Conservation (phyloP, 257 asterid species). For the Apocynum venetum region DNA sequence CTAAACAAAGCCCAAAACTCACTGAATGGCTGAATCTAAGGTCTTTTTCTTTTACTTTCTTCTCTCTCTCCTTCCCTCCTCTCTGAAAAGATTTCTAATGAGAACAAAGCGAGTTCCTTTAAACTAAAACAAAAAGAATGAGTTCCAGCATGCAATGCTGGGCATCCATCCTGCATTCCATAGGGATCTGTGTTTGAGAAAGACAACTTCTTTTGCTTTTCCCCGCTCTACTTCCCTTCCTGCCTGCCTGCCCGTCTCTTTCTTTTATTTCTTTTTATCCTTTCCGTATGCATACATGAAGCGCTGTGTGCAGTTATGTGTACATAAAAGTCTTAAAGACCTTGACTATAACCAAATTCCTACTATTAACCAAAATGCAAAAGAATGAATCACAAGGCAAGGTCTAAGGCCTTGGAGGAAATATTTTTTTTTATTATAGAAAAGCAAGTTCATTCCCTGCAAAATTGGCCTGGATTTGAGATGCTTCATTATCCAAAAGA, state of each 20-base stretch:
- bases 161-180: conserved; percentile 76
- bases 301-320: conserved; percentile 3
- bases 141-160: conserved; percentile 81
- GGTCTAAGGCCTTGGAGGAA: background rate
- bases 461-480: conserved; percentile 10
- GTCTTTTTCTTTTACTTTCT: conserved; percentile 31
- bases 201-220: conserved; percentile 85
- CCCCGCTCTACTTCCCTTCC: conserved; percentile 27
- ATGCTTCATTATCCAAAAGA: conserved; percentile 9
- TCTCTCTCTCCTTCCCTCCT: conserved; percentile 11
- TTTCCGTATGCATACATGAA: conserved; percentile 16
- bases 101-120: conserved; percentile 54
- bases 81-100: conserved; percentile 51
- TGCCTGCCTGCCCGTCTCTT: conserved; percentile 13
- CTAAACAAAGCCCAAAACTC: conserved; percentile 29
- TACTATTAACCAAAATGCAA: conserved; percentile 17
- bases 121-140: conserved; percentile 92
- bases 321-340: conserved; percentile 2
- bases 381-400: conserved; percentile 1
- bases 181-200: conserved; percentile 95
- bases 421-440: background rate
- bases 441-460: background rate
- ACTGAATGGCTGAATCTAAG: conserved; percentile 31
- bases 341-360: conserved; percentile 14
- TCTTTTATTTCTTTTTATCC: conserved; percentile 24